Percentiles rank a stretch among this genome's conserved stretches.
Conservation (phyloP, 2,329 filamentous ascomycete species). For the Penicillium sp. region DNA sequence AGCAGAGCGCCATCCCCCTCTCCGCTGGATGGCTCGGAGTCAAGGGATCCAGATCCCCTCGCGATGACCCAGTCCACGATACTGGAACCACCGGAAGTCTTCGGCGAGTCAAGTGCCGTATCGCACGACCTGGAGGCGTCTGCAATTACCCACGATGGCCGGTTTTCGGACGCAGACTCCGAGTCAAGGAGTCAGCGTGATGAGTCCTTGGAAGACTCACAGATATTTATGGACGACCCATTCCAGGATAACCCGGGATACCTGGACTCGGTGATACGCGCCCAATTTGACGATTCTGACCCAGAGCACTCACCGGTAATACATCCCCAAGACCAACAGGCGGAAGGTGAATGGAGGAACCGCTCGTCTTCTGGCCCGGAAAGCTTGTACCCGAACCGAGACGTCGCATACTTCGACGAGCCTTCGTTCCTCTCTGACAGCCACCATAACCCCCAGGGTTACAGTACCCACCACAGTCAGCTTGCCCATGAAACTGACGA, state of each 20-base stretch:
- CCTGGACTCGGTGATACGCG: constrained; percentile 38
- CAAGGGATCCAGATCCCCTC: constrained; percentile 22
- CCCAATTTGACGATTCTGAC: constrained; percentile 35
- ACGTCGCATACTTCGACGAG: background rate
- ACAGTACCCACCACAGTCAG: constrained; percentile 5
- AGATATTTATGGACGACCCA: constrained; percentile 30
- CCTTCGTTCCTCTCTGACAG: background rate
- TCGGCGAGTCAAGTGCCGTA: background rate
- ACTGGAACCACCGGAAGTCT: constrained; percentile 29
- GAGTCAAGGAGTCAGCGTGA: constrained; percentile 32
- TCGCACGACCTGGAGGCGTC: constrained; percentile 29
- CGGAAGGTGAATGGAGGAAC: constrained; percentile 17
- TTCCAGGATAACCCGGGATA: constrained; percentile 38
- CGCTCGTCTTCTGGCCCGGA: constrained; percentile 17
- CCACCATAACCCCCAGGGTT: background rate
- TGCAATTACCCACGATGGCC: constrained; percentile 36
- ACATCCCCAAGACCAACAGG: constrained; percentile 6
- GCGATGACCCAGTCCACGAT: constrained; percentile 41
- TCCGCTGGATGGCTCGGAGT: constrained; percentile 21
- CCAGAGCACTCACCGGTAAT: constrained; percentile 25
- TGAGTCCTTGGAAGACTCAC: constrained; percentile 27
- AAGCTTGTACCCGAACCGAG: constrained; percentile 11
- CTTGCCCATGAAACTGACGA: constrained; percentile 2
- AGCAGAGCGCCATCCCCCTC: constrained; percentile 31
- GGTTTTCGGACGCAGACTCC: constrained; percentile 43